Evolutionary conservation across 2,329 filamentous ascomycete genomes (phyloP).

Genomic region (Calonectria ilicicola): DNA sequence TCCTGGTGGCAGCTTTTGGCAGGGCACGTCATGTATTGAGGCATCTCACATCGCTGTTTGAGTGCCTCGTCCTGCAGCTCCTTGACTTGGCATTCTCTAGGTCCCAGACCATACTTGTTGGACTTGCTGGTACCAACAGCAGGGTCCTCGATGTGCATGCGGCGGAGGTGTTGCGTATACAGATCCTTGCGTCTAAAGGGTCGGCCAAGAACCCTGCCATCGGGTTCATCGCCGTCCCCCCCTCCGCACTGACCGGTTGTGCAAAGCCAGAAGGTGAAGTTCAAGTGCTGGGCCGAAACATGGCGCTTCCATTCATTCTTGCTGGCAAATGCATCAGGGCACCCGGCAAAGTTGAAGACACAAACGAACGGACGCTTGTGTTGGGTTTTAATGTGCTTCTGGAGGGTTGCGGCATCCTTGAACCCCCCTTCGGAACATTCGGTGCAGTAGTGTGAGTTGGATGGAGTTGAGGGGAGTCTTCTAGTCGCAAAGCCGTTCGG

Average conservation of each 20-base stretch:
- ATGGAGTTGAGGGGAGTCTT: slow-evolving; percentile 21
- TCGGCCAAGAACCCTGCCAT: slow-evolving; percentile 63
- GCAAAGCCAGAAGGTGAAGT: slow-evolving; percentile 81
- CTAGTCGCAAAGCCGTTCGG: neutral
- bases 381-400: slow-evolving; percentile 63
- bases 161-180: slow-evolving; percentile 87
- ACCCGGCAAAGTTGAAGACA: slow-evolving; percentile 83
- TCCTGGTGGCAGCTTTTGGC: slow-evolving; percentile 67
- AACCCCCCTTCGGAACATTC: slow-evolving; percentile 48
- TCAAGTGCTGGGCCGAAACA: slow-evolving; percentile 82
- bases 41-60: slow-evolving; percentile 70
- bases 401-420: slow-evolving; percentile 57
- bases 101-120: slow-evolving; percentile 47
- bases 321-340: slow-evolving; percentile 75
- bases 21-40: slow-evolving; percentile 71
- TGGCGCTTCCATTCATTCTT: slow-evolving; percentile 99
- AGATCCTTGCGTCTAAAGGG: slow-evolving; percentile 93
- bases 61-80: slow-evolving; percentile 70
- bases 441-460: slow-evolving; percentile 23
- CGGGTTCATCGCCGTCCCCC: slow-evolving; percentile 39
- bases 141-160: slow-evolving; percentile 77
- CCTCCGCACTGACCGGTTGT: slow-evolving; percentile 68
- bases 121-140: slow-evolving; percentile 51
- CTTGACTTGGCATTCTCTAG: slow-evolving; percentile 67
- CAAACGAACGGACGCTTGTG: slow-evolving; percentile 78